Percentiles rank a stretch among this genome's conserved stretches.
Evolutionary conservation across 345 rosid species (phyloP).

Genomic region (Pistacia vera): DNA sequence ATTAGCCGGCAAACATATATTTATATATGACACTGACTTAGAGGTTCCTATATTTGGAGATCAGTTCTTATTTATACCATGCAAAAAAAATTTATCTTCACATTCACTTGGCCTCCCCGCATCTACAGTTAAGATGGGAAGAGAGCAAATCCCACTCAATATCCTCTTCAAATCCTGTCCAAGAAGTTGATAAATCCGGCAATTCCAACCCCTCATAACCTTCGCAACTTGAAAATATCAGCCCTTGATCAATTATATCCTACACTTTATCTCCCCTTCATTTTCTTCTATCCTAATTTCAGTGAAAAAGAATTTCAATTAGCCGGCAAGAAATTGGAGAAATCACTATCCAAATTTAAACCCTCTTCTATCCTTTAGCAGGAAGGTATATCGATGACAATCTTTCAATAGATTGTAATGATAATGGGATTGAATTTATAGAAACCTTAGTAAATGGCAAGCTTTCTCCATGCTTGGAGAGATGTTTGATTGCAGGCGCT

Average conservation of each 20-base stretch:
- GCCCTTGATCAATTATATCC: background rate
- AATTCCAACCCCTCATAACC: background rate
- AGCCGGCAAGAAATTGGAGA: background rate
- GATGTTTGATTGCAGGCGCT: slow-evolving; percentile 6
- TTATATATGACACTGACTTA: no score
- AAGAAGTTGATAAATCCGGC: background rate
- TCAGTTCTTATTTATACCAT: no score
- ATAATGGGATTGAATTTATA: background rate
- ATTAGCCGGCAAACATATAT: no score
- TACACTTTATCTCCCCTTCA: background rate
- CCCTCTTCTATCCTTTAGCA: background rate
- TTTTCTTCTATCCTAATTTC: background rate
- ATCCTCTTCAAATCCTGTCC: background rate
- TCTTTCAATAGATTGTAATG: background rate
- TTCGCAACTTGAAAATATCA: background rate
- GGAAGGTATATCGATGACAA: background rate
- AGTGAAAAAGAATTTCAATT: background rate
- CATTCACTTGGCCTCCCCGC: no score
- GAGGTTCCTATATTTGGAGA: no score
- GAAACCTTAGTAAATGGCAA: background rate
- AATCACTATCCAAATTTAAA: background rate
- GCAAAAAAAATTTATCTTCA: no score
- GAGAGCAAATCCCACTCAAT: background rate
- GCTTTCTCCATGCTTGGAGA: background rate
- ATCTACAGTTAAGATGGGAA: background rate